Conservation (phyloP, 2,329 filamentous ascomycete species). For the Alternaria conjuncta region DNA sequence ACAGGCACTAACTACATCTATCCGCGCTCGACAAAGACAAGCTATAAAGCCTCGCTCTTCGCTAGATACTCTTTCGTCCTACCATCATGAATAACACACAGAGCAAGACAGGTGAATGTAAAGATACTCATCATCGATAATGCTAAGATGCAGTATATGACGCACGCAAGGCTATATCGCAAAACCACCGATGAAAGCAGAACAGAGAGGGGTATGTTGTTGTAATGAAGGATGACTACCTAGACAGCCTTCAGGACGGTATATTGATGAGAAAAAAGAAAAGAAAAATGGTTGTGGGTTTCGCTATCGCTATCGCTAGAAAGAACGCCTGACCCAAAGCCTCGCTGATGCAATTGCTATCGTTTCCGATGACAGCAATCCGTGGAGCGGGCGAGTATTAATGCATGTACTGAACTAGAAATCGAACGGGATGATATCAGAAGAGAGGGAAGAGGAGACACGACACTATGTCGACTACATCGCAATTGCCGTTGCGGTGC, state of each 20-base stretch:
- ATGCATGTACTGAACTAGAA: not conserved
- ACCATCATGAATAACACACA: not conserved
- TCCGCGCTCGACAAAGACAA: not conserved
- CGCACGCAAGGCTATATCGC: not conserved
- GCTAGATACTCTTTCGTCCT: not conserved
- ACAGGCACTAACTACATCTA: not conserved
- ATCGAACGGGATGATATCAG: not conserved
- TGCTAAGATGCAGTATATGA: slow-evolving; percentile 1
- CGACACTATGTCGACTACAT: not conserved
- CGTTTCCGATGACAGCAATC: not conserved
- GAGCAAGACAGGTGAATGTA: not conserved
- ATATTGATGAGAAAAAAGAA: not conserved
- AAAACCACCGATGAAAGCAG: not conserved
- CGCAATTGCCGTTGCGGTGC: slow-evolving; percentile 8
- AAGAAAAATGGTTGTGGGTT: not conserved
- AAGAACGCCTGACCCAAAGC: not conserved
- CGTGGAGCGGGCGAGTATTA: not conserved
- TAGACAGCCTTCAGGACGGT: not conserved
- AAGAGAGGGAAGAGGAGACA: not conserved
- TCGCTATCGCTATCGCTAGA: not conserved
- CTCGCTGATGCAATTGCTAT: not conserved
- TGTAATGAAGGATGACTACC: not conserved
- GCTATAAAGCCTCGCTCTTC: not conserved
- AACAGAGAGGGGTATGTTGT: slow-evolving; percentile 12
- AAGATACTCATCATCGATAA: not conserved